Conservation (phyloP, 2,329 filamentous ascomycete species). For the Uncinocarpus reesii region DNA sequence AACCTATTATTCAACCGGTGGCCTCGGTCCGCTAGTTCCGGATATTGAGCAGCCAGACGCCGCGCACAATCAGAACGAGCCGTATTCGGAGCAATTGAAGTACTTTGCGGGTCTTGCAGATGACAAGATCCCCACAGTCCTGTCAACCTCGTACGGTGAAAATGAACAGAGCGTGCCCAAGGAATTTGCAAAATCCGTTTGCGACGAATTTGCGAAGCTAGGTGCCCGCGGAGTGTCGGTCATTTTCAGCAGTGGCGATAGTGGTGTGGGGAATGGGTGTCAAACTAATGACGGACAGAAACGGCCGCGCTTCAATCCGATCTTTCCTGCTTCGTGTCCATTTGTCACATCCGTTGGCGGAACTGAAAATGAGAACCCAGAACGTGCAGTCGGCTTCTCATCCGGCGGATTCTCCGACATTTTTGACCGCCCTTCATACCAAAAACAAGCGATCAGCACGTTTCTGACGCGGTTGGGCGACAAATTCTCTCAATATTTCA, state of each 20-base stretch:
- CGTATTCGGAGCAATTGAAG: slow-evolving; percentile 54
- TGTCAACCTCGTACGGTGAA: slow-evolving; percentile 62
- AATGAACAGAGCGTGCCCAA: slow-evolving; percentile 53
- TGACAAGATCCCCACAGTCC: slow-evolving; percentile 49
- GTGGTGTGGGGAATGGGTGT: slow-evolving; percentile 48
- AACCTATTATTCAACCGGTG: slow-evolving; percentile 49
- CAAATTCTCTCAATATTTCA: slow-evolving; percentile 40
- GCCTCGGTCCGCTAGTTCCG: slow-evolving; percentile 43
- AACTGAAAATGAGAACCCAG: slow-evolving; percentile 44
- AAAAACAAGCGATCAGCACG: slow-evolving; percentile 34
- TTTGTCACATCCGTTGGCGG: slow-evolving; percentile 55
- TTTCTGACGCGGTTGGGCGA: slow-evolving; percentile 37
- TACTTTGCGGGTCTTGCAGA: slow-evolving; percentile 49
- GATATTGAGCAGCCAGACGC: slow-evolving; percentile 36
- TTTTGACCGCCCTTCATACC: slow-evolving; percentile 41
- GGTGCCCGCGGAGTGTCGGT: slow-evolving; percentile 57
- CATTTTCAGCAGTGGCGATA: slow-evolving; percentile 55
- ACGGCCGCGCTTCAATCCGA: slow-evolving; percentile 43
- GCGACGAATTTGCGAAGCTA: slow-evolving; percentile 54
- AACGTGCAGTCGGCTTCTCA: slow-evolving; percentile 40
- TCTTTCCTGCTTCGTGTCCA: slow-evolving; percentile 50
- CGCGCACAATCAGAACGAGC: slow-evolving; percentile 49
- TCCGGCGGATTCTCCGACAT: slow-evolving; percentile 41
- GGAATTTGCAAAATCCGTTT: slow-evolving; percentile 51
- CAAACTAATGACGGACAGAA: slow-evolving; percentile 47